A percentile compares a stretch with the other conserved stretches of the same genome.
Conservation (phyloP, 1,139 yeast genomes). For the Diutina rugosa region DNA sequence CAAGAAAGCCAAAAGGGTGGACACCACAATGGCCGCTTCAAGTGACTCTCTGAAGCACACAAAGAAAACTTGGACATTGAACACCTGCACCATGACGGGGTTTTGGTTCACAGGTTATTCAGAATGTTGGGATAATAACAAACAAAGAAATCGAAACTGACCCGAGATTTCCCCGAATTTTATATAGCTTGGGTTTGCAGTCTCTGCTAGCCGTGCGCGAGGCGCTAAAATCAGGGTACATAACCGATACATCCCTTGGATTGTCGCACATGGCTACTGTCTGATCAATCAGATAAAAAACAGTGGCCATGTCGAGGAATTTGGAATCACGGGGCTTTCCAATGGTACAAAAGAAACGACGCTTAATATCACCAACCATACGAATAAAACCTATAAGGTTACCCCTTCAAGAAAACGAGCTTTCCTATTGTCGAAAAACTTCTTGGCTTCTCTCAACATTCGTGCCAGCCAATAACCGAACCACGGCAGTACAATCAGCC, state of each 20-base stretch:
- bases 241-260: background rate
- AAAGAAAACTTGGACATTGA: constrained; percentile 69
- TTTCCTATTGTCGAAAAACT: background rate
- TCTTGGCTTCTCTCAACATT: background rate
- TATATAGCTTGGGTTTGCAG: background rate
- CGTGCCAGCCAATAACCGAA: background rate
- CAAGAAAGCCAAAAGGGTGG: constrained; percentile 72
- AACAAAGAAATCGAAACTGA: background rate
- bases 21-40: constrained; percentile 79
- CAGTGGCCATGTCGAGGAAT: no score
- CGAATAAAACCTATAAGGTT: no score
- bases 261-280: background rate
- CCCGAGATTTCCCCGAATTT: background rate
- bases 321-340: no score
- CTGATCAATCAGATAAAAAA: background rate
- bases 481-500: background rate
- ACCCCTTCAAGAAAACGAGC: no score
- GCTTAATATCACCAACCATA: no score
- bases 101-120: background rate
- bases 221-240: background rate
- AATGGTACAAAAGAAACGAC: no score
- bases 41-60: constrained; percentile 77
- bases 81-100: constrained; percentile 22
- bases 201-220: background rate
- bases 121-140: background rate